Conservation (phyloP, 768 basidiomycete genomes). For the Lactifluus subvellereus region DNA sequence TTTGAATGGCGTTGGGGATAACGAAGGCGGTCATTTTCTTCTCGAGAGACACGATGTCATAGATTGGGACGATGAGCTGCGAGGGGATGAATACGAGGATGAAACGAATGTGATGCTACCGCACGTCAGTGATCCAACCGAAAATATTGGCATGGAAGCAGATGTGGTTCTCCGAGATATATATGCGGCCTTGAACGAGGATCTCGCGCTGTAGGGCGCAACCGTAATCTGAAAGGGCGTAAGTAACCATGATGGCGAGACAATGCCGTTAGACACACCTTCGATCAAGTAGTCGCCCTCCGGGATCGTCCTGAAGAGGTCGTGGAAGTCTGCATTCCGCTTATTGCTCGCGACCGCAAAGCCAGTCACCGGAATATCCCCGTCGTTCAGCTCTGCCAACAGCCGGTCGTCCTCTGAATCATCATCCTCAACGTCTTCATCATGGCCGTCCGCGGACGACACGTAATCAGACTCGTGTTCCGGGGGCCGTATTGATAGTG, state of each 20-base stretch:
- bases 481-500: slow-evolving; percentile 23
- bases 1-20: slow-evolving; percentile 92
- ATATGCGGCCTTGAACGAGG: slow-evolving; percentile 89
- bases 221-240: slow-evolving; percentile 73
- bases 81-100: slow-evolving; percentile 8
- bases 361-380: slow-evolving; percentile 88
- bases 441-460: slow-evolving; percentile 24
- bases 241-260: slow-evolving; percentile 5
- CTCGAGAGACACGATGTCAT: slow-evolving; percentile 80
- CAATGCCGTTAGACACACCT: slow-evolving; percentile 46
- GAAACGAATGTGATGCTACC: slow-evolving; percentile 36
- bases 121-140: slow-evolving; percentile 95
- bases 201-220: slow-evolving; percentile 97
- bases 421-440: slow-evolving; percentile 32
- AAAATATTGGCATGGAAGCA: slow-evolving; percentile 99
- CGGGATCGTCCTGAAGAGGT: slow-evolving; percentile 80
- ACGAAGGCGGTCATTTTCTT: slow-evolving; percentile 98
- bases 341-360: slow-evolving; percentile 97
- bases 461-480: slow-evolving; percentile 26
- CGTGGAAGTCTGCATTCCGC: slow-evolving; percentile 93
- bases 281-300: slow-evolving; percentile 98
- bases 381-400: slow-evolving; percentile 43
- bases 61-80: slow-evolving; percentile 82
- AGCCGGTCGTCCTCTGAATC: slow-evolving; percentile 30
- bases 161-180: slow-evolving; percentile 98